Evolutionary conservation across 495 filamentous ascomycete species (phyloP), one percentile per base, ranked within the genome.

Genomic region (Lentithecium fluviatile): DNA sequence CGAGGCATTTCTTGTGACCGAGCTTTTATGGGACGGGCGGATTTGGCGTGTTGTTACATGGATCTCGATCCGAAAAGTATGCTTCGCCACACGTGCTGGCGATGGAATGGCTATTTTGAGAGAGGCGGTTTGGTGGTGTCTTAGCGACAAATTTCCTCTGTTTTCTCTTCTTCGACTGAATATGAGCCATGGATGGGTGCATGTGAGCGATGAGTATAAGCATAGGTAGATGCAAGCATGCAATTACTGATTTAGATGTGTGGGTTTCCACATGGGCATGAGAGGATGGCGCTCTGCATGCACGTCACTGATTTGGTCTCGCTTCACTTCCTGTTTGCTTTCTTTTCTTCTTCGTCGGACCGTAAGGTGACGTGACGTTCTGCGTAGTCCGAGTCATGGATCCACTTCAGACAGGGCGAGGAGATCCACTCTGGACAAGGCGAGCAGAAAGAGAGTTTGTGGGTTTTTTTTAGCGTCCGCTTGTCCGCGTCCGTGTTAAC

Each of bases 181-280:
- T 43, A 5, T 43, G 15, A 43, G 3, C 13, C 40, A n/a, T 43
- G 6, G 13, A 5, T 3, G 40, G 3, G 5, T 6, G 15, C 6
- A 15, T 6, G 13, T 6, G 13, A n/a, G 13, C 15, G 36, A 38
- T 7, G 15, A 38, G 15, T 38, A 7, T n/a, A 15, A 43, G 19
- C 40, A 43, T 43, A 43, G 40, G 40, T 43, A 43, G 40, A 43
- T 20, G 40, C 19, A n/a, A 43, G 40, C 40, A 43, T 43, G 40
- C 40, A 15, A n/a, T 43, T 43, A 20, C 40, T 43, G 40, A 43
- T 43, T 43, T 43, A 15, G 15, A n/a, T 15, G 40, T 43, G 15
- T 20, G 40, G 29, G 29, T 10, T 32, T 32, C 29, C 29, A 32
- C 29, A 32, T 4, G 29, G 29, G 29, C 3, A 32, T 32, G 29